A percentile compares a stretch with the other conserved stretches of the same genome.
These are phyloP conservation scores for Colletotrichum sp. DNA, from an alignment of 2,329 filamentous ascomycete genomes.

Conservation along the genomic window DNA sequence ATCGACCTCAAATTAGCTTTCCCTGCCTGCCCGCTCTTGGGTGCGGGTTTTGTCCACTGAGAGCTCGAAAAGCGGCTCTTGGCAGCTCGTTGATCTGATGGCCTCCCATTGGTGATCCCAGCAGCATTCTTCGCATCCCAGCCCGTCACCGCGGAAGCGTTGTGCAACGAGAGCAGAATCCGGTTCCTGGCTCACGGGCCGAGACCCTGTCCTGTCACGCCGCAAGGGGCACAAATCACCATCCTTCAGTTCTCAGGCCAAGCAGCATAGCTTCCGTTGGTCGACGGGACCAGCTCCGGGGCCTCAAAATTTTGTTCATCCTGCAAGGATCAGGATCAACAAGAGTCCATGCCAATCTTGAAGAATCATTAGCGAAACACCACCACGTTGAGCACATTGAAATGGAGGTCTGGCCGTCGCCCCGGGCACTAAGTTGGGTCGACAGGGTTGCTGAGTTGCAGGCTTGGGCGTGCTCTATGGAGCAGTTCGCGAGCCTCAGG, in stretches of 20 bases:
- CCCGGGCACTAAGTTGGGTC: background rate
- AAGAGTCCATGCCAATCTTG: background rate
- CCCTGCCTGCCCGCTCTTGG: background rate
- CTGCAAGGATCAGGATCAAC: background rate
- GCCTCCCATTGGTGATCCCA: background rate
- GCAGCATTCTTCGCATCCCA: constrained; percentile 1
- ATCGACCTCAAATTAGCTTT: background rate
- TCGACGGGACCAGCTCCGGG: background rate
- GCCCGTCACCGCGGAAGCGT: constrained; percentile 7
- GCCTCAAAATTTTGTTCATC: background rate
- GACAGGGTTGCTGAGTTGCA: background rate
- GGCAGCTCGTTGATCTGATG: background rate
- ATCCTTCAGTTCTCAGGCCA: background rate
- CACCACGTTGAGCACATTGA: background rate
- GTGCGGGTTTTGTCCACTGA: constrained; percentile 11
- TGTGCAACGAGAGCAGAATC: constrained; percentile 3
- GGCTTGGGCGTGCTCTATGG: background rate
- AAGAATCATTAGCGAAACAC: background rate
- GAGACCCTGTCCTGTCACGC: background rate
- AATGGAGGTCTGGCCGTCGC: background rate
- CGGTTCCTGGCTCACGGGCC: constrained; percentile 1
- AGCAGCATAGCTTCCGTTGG: background rate
- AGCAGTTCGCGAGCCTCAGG: constrained; percentile 11
- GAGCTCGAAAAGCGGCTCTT: background rate
- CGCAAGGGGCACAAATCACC: background rate